Percentiles rank a stretch among this genome's conserved stretches.
Evolutionary conservation across 768 basidiomycete species (phyloP).

Genomic region (Tricholoma bakamatsutake): DNA sequence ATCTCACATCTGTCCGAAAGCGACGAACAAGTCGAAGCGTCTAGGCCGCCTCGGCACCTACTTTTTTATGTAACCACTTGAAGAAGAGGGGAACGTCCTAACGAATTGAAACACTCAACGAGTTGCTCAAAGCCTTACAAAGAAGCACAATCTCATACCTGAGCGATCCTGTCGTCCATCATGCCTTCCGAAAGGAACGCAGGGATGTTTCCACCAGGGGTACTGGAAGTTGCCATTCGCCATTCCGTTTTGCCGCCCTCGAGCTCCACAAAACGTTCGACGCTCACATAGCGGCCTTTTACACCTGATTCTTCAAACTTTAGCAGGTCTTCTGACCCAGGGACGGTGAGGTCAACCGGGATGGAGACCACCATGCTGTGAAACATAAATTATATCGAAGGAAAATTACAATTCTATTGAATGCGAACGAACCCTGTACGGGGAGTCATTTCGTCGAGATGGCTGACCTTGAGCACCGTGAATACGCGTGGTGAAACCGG

Average conservation of each 20-base stretch:
- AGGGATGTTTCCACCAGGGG: slow-evolving; percentile 66
- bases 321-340: slow-evolving; percentile 47
- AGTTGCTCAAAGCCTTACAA: background rate
- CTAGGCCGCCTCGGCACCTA: background rate
- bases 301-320: slow-evolving; percentile 60
- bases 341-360: slow-evolving; percentile 55
- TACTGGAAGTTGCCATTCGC: slow-evolving; percentile 76
- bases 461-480: slow-evolving; percentile 64
- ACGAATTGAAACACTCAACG: background rate
- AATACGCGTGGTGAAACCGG: slow-evolving; percentile 72
- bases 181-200: slow-evolving; percentile 54
- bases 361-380: slow-evolving; percentile 52
- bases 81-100: slow-evolving; percentile 74
- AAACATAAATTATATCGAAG: background rate
- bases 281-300: slow-evolving; percentile 63
- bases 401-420: background rate
- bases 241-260: slow-evolving; percentile 64
- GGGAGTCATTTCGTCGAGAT: slow-evolving; percentile 43
- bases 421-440: slow-evolving; percentile 50
- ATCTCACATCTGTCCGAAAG: background rate
- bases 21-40: too few relatives aligned
- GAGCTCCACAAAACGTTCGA: slow-evolving; percentile 60
- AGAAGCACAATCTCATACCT: slow-evolving; percentile 31
- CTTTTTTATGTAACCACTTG: slow-evolving; percentile 46
- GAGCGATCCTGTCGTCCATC: slow-evolving; percentile 58